Conservation (phyloP, 1,284 basidiomycete species). For the Flammula alnicola region DNA sequence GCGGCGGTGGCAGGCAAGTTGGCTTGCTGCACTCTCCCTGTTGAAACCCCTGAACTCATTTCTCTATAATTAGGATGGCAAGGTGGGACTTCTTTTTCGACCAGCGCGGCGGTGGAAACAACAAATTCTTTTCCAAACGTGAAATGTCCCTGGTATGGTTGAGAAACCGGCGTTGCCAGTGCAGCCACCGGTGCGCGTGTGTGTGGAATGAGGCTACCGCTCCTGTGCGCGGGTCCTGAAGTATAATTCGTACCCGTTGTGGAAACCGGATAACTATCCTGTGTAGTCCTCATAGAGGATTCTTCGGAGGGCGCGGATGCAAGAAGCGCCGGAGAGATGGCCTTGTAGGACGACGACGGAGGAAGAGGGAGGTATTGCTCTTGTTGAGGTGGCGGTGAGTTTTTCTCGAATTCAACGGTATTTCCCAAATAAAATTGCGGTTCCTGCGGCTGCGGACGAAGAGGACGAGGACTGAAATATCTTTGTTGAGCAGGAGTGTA, state of each 20-base stretch:
- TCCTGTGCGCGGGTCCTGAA: neutral
- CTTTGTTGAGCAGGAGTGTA: conserved; percentile 8
- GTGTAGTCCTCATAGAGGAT: neutral
- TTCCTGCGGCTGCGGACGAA: conserved; percentile 1
- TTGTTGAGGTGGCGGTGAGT: neutral
- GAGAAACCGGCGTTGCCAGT: conserved; percentile 5
- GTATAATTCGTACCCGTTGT: neutral
- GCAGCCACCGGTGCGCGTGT: neutral
- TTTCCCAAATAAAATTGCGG: conserved; percentile 8
- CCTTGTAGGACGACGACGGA: neutral
- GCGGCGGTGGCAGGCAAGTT: conserved; percentile 20
- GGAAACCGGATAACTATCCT: neutral
- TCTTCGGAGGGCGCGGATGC: neutral
- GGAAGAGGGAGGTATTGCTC: neutral
- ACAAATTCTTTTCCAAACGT: conserved; percentile 38
- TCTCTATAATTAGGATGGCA: conserved; percentile 34
- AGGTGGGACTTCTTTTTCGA: conserved; percentile 36
- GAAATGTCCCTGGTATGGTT: conserved; percentile 37
- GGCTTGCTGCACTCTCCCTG: conserved; percentile 17
- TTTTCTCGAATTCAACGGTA: conserved; percentile 1
- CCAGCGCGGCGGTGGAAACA: conserved; percentile 35
- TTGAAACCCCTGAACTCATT: conserved; percentile 21
- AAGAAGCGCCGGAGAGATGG: neutral
- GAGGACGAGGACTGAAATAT: conserved; percentile 19
- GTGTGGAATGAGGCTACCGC: too few relatives aligned